phyloP scores from a whole-genome alignment of 768 basidiomycete species.

The Cystobasidiopsis lactophilus region DNA sequence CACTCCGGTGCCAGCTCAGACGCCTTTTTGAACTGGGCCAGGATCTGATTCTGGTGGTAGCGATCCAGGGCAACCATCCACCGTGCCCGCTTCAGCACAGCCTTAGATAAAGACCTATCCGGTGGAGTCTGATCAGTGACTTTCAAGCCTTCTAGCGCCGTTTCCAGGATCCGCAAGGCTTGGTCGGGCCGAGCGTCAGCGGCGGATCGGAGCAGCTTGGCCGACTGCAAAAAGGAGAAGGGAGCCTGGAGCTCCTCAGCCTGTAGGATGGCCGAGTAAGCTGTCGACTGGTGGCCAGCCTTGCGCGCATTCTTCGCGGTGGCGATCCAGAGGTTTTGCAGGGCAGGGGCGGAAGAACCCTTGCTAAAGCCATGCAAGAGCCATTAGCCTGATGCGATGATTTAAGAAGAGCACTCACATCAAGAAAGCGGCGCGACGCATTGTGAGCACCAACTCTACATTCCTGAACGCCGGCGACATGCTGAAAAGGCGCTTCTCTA shows the following conservation, averaged over 20 bases:
- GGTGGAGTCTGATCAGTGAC: conserved; percentile 25
- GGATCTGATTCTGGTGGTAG: background rate
- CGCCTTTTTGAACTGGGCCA: too few species aligned
- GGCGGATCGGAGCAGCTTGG: conserved; percentile 55
- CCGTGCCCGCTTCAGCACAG: conserved; percentile 45
- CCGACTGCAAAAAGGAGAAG: conserved; percentile 71
- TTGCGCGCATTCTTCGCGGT: conserved; percentile 94
- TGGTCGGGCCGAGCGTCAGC: conserved; percentile 46
- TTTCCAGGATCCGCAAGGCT: conserved; percentile 53
- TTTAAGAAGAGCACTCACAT: conserved; percentile 33
- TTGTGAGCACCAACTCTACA: conserved; percentile 69
- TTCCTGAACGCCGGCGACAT: conserved; percentile 71
- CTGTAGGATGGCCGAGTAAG: conserved; percentile 85
- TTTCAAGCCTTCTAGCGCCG: conserved; percentile 19
- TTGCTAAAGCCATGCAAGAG: background rate
- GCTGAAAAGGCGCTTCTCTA: conserved; percentile 46
- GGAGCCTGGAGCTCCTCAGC: conserved; percentile 48
- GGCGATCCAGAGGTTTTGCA: conserved; percentile 56
- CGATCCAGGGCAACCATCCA: conserved; percentile 85
- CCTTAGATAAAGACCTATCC: conserved; percentile 32
- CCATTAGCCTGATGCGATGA: background rate
- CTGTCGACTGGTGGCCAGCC: conserved; percentile 83
- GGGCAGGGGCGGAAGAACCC: conserved; percentile 30
- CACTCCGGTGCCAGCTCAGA: background rate
- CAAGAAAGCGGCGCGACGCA: conserved; percentile 63